phyloP scores from a whole-genome alignment of 1,139 yeast species.

The Yamadazyma dendronema region DNA sequence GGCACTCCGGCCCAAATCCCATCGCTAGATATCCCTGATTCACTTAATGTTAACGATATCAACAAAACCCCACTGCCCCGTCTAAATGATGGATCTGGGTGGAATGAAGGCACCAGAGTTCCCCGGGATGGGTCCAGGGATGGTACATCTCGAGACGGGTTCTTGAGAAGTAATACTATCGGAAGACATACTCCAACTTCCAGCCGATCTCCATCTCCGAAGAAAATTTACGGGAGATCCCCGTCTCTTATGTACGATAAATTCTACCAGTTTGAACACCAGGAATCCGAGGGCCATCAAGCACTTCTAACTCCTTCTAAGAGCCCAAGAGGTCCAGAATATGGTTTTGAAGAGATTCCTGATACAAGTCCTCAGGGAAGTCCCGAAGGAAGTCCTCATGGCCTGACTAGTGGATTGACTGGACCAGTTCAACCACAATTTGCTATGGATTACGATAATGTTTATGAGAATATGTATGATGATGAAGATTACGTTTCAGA shows the following conservation, averaged over 20 bases:
- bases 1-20: slow-evolving; percentile 22
- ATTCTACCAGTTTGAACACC: neutral
- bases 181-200: too few relatives aligned
- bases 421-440: neutral
- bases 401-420: neutral
- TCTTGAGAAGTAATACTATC: too few relatives aligned
- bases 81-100: too few relatives aligned
- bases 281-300: neutral
- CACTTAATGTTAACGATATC: slow-evolving; percentile 1
- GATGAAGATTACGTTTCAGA: slow-evolving; percentile 13
- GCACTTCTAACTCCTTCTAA: neutral
- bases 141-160: too few relatives aligned
- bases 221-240: slow-evolving; percentile 18
- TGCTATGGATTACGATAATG: neutral
- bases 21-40: slow-evolving; percentile 11
- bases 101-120: too few relatives aligned
- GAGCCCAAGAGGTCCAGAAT: neutral
- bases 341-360: too few relatives aligned
- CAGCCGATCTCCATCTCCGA: slow-evolving; percentile 36
- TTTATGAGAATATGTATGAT: slow-evolving; percentile 3
- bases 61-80: neutral
- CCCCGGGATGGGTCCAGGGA: too few relatives aligned
- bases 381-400: neutral
- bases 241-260: slow-evolving; percentile 16
- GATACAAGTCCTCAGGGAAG: neutral